Evolutionary conservation across 352 stramenopile species (phyloP), one percentile per base, ranked within the genome.

Genomic region (Blastocystis sp.): DNA sequence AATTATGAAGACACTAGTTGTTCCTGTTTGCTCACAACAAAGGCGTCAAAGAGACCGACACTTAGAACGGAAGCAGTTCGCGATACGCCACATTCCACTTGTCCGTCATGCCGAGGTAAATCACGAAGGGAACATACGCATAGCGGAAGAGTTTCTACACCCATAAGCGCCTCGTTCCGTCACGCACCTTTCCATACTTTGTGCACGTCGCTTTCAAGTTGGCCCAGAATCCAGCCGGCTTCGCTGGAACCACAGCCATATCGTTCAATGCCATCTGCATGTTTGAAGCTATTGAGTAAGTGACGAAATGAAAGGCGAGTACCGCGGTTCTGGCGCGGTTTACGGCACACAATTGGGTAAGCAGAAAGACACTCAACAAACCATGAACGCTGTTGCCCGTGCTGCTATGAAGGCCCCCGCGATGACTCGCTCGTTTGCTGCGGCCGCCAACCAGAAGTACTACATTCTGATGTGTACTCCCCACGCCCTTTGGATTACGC

Each of bases 381-480:
- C 40, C 18, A 85, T 85, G 75, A 85, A 85, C 46, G 32, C 75
- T 42, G 21, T 85, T 24, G 63, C 53, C 51, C 57, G 63, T 46
- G 34, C 56, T 53, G 75, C 75, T 75, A 44, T 67, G 8, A 61
- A 48, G 24, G 44, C 27, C 29, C 75, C 75, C 48, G 57, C 75
- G 6, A 76, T 85, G 57, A 56, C 75, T 44, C 75, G 75, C 32
- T 56, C 34, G 8, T 85, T 85, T 46, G 75, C 75, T 21, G 34
- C 54, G 18, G 75, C 75, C 32, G 56, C 54, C 21, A 81, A 81
- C 53, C 69, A 81, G 69, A 81, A 81, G 69, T 81, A 81, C 69
- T 81, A 81, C 69, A 81, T 81, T 64, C 34, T 81, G 46, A 81
- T 81, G 69, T 81, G 69, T 81, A 44, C 4, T 40, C 21, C 21